Base-by-base conservation (phyloP, 495 filamentous ascomycete genomes). In the Aspergillus nanangensis region DNA sequence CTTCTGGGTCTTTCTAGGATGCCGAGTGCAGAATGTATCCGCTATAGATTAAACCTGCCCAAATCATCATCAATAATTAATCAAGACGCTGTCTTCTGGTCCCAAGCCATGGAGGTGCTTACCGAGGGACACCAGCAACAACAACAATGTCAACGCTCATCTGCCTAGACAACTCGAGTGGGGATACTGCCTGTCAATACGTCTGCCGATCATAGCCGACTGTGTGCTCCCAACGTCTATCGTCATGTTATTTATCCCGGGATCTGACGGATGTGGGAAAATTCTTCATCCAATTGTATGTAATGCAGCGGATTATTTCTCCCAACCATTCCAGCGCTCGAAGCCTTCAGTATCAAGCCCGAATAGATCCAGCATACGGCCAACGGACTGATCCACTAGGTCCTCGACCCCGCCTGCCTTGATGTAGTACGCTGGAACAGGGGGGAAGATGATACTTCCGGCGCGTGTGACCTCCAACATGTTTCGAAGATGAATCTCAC, bases 351-450 rank as follows among this genome's bases (percentile, higher is more conserved):
- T 69, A 31, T 75, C 64, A 35, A 74, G 38, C 36, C 66, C 66
- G 41, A 75, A 68, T n/a, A 73, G 32, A 40, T 75, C 70, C 41
- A 75, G 40, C 60, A 75, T 71, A 8, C 69, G 50, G 5, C 63
- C 67, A 0, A 75, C 66, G 45, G 58, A 71, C 45, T 74, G 70
- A 37, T 71, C 55, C 2, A 66, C 56, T 50, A 75, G 27, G 3
- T 72, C 69, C 20, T 73, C 64, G 5, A 72, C 49, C 11, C 47
- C 53, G 0, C 47, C 44, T 4, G 70, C 54, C 44, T 48, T 46
- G 21, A 65, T 71, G 41, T 73, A 75, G 38, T 62, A 69, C 3
- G 71, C 69, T n/a, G 66, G 67, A 17, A 71, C 59, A 5, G 68
- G 65, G 3, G 72, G 70, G 24, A 69, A 74, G 14, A 76, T 66